phyloP scores from a whole-genome alignment of 257 asterid species.

The Primulina eburnea region DNA sequence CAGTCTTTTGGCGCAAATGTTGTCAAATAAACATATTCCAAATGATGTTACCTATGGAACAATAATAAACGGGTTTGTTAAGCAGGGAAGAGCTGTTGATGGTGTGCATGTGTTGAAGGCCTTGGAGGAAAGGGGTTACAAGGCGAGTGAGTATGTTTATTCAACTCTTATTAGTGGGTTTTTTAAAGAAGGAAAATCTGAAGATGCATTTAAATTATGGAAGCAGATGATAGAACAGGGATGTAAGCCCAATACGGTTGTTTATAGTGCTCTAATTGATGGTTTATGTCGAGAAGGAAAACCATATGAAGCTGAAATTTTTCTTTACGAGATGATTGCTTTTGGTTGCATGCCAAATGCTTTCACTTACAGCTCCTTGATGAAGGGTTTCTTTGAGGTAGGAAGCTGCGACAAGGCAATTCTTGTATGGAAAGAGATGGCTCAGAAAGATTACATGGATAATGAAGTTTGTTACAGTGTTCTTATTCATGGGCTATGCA shows the following conservation, averaged over 20 bases:
- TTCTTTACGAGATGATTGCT: constrained; percentile 52
- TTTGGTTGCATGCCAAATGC: constrained; percentile 67
- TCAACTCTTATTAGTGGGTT: constrained; percentile 84
- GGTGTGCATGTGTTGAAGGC: constrained; percentile 50
- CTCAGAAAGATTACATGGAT: constrained; percentile 38
- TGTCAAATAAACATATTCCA: constrained; percentile 58
- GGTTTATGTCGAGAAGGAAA: constrained; percentile 70
- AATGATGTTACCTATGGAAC: constrained; percentile 82
- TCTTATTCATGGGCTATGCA: constrained; percentile 73
- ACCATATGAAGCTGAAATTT: constrained; percentile 62
- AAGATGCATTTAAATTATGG: constrained; percentile 68
- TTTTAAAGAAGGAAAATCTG: constrained; percentile 63
- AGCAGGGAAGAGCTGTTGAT: constrained; percentile 64
- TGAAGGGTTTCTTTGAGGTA: constrained; percentile 77
- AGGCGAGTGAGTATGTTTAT: constrained; percentile 55
- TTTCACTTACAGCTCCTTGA: constrained; percentile 66
- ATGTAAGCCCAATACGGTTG: constrained; percentile 63
- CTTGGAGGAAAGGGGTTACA: constrained; percentile 74
- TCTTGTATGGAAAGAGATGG: constrained; percentile 71
- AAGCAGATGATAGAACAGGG: constrained; percentile 59
- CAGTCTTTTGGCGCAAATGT: constrained; percentile 66
- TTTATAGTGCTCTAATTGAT: constrained; percentile 79
- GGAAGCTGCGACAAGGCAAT: constrained; percentile 65
- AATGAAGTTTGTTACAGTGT: constrained; percentile 72
- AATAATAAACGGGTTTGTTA: constrained; percentile 72